phyloP scores from a whole-genome alignment of 192 early-diverging fungal species.

The Coemansia sp. region DNA sequence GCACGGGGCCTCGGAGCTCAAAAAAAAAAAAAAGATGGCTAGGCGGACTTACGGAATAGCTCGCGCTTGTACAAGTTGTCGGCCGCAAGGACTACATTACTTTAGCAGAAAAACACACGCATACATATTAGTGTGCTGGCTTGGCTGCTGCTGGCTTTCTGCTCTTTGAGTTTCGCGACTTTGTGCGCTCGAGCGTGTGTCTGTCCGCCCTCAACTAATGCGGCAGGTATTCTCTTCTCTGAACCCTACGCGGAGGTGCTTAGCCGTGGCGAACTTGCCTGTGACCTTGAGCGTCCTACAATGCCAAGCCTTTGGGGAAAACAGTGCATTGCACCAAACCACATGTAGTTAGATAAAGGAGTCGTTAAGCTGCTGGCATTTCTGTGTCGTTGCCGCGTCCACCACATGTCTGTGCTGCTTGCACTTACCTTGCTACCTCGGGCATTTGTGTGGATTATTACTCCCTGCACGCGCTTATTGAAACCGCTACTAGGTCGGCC shows the following conservation, averaged over 20 bases:
- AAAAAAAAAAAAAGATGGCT: neutral
- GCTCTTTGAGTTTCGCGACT: neutral
- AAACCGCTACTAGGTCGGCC: neutral
- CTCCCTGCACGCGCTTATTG: neutral
- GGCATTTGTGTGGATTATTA: conserved; percentile 23
- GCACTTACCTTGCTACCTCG: conserved; percentile 33
- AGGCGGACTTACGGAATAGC: conserved; percentile 67
- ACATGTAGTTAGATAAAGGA: neutral
- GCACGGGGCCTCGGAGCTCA: neutral
- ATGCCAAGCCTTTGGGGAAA: neutral
- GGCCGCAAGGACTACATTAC: conserved; percentile 78
- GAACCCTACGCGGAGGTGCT: neutral
- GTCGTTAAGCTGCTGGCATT: neutral
- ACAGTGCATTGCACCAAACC: neutral
- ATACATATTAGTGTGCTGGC: neutral
- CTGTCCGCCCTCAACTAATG: conserved; percentile 2
- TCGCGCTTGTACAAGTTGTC: conserved; percentile 92
- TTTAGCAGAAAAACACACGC: neutral
- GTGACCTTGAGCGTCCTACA: conserved; percentile 48
- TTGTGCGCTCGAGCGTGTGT: neutral
- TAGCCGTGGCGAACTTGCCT: conserved; percentile 19
- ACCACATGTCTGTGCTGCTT: neutral
- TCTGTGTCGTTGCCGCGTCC: neutral
- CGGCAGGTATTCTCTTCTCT: neutral
- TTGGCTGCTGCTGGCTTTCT: neutral